phyloP scores from a whole-genome alignment of 495 filamentous ascomycete genomes.

The Neurospora terricola region DNA sequence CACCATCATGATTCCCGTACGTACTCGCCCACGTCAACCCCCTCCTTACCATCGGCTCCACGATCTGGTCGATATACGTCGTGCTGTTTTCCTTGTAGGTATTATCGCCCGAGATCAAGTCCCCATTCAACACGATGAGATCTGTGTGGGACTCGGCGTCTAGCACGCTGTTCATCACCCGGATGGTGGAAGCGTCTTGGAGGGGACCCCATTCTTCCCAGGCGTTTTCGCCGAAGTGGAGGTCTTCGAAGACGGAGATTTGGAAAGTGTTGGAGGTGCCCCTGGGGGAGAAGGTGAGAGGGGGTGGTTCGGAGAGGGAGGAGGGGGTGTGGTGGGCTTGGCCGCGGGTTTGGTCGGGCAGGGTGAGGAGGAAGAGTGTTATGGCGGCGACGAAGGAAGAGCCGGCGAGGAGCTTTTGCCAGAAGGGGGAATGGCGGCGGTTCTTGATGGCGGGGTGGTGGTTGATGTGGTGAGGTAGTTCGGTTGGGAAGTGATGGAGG shows the following conservation, averaged over 20 bases:
- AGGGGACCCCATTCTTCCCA: conserved; percentile 47
- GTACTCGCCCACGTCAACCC: conserved; percentile 54
- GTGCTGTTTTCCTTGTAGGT: conserved; percentile 46
- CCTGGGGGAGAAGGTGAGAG: conserved; percentile 28
- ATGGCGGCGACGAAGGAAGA: not conserved
- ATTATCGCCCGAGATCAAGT: conserved; percentile 63
- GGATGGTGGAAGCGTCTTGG: conserved; percentile 49
- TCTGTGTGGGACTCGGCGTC: conserved; percentile 40
- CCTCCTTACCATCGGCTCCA: conserved; percentile 42
- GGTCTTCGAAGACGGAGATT: conserved; percentile 53
- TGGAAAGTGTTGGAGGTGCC: conserved; percentile 26
- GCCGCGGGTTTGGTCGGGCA: not conserved
- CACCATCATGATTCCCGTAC: conserved; percentile 67
- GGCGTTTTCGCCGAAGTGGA: conserved; percentile 59
- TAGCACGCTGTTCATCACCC: conserved; percentile 52
- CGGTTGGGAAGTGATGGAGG: not conserved
- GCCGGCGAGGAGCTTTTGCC: not conserved
- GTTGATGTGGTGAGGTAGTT: not conserved
- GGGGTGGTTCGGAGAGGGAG: not conserved
- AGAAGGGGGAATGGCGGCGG: not conserved
- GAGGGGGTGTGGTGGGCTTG: not conserved
- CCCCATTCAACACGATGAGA: conserved; percentile 64
- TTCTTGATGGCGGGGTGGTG: not conserved
- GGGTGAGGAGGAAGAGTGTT: not conserved
- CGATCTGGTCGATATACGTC: conserved; percentile 52